Conservation (phyloP, 208 protist species). For the Angomonas ambiguus region DNA sequence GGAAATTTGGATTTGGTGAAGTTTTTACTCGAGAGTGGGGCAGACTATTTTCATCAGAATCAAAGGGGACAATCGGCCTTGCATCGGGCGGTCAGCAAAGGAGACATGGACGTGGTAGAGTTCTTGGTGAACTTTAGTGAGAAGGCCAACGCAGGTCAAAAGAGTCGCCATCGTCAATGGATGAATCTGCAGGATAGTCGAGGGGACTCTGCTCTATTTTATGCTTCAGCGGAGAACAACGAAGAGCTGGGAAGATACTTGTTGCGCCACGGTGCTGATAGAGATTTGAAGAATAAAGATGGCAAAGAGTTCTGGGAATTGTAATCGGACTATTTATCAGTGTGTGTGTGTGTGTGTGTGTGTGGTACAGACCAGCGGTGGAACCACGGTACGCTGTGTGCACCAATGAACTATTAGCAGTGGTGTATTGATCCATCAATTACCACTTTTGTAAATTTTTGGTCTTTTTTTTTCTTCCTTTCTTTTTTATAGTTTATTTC, state of each 20-base stretch:
- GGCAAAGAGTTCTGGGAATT: conserved; percentile 90
- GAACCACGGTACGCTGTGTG: no score
- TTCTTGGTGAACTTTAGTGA: conserved; percentile 61
- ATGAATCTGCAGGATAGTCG: conserved; percentile 78
- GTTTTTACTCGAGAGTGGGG: conserved; percentile 66
- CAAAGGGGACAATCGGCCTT: conserved; percentile 68
- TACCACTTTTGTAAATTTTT: neutral
- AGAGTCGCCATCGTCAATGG: conserved; percentile 49
- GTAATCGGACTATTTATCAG: conserved; percentile 22
- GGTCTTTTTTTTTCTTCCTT: neutral
- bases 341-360: no score
- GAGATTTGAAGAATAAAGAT: conserved; percentile 81
- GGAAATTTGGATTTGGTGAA: conserved; percentile 48
- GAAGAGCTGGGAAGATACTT: conserved; percentile 83
- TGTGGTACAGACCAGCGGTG: no score
- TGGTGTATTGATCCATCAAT: neutral
- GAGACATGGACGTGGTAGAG: conserved; percentile 71
- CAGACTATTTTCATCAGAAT: conserved; percentile 61
- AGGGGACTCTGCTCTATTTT: conserved; percentile 87
- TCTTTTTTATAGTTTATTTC: neutral
- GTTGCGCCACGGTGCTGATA: conserved; percentile 72
- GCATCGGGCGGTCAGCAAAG: conserved; percentile 73
- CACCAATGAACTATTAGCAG: neutral
- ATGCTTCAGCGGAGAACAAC: conserved; percentile 90
- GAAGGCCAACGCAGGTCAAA: conserved; percentile 24